These are phyloP conservation scores for Leavenworthia alabamica DNA, from an alignment of 345 rosid species.

Conservation along the genomic window DNA sequence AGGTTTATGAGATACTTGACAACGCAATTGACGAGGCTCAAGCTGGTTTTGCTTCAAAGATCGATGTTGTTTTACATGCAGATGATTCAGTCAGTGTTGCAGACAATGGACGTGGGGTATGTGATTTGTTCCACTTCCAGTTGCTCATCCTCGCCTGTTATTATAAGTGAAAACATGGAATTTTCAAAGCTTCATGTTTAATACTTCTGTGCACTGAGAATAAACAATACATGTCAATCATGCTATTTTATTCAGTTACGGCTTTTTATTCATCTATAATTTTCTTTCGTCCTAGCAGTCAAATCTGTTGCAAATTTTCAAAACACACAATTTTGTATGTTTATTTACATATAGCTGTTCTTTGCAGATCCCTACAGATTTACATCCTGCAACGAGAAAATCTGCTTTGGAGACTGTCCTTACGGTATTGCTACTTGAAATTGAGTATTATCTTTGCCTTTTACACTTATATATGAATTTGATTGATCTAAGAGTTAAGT, in stretches of 20 bases:
- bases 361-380: constrained; percentile 84
- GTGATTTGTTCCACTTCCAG: constrained; percentile 23
- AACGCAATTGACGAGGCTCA: constrained; percentile 98
- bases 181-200: background rate
- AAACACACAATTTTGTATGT: background rate
- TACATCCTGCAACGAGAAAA: constrained; percentile 90
- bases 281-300: background rate
- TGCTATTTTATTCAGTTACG: background rate
- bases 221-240: background rate
- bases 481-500: background rate
- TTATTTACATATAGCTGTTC: constrained; percentile 1
- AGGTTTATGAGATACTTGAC: constrained; percentile 97
- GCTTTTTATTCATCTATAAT: background rate
- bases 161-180: background rate
- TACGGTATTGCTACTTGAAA: constrained; percentile 54
- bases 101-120: constrained; percentile 97
- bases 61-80: constrained; percentile 57
- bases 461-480: background rate
- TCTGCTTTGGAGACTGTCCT: constrained; percentile 93
- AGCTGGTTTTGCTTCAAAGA: constrained; percentile 78
- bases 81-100: constrained; percentile 80
- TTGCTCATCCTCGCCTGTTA: background rate
- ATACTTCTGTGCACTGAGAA: background rate
- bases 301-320: background rate
- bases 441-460: constrained; percentile 2